Evolutionary conservation across 2,329 filamentous ascomycete genomes (phyloP).

Genomic region (Clarireedia paspali): DNA sequence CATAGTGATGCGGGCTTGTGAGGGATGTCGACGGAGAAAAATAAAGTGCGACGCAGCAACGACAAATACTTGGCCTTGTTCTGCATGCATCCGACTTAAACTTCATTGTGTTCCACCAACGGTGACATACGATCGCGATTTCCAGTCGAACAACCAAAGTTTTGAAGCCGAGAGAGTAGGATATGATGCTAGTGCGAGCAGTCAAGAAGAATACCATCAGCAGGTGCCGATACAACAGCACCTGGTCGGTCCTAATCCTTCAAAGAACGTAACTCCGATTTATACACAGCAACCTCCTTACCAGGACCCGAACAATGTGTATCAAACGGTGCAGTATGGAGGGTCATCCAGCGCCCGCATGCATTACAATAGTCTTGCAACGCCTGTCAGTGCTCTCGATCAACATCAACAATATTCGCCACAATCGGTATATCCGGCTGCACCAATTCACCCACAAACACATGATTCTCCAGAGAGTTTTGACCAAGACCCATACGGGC

Average conservation of each 20-base stretch:
- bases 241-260: conserved; percentile 31
- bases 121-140: conserved; percentile 29
- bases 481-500: conserved; percentile 50
- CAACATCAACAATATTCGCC: conserved; percentile 41
- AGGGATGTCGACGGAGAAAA: conserved; percentile 88
- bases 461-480: conserved; percentile 42
- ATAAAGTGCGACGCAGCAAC: conserved; percentile 98
- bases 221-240: conserved; percentile 44
- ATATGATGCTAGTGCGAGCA: conserved; percentile 36
- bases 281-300: conserved; percentile 46
- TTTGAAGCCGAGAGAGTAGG: conserved; percentile 44
- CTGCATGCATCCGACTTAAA: conserved; percentile 85
- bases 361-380: conserved; percentile 46
- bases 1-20: conserved; percentile 93
- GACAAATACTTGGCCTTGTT: conserved; percentile 96
- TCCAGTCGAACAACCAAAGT: conserved; percentile 24
- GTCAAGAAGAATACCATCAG: conserved; percentile 43
- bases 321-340: conserved; percentile 32
- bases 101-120: conserved; percentile 81
- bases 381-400: conserved; percentile 43
- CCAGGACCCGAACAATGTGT: conserved; percentile 32
- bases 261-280: conserved; percentile 33
- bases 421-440: conserved; percentile 46
- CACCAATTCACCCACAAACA: conserved; percentile 33
- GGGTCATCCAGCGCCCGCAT: conserved; percentile 37